Percentiles rank a stretch among this genome's conserved stretches.
Conservation (phyloP, 2,329 filamentous ascomycete genomes). For the Drechslera avenae region DNA sequence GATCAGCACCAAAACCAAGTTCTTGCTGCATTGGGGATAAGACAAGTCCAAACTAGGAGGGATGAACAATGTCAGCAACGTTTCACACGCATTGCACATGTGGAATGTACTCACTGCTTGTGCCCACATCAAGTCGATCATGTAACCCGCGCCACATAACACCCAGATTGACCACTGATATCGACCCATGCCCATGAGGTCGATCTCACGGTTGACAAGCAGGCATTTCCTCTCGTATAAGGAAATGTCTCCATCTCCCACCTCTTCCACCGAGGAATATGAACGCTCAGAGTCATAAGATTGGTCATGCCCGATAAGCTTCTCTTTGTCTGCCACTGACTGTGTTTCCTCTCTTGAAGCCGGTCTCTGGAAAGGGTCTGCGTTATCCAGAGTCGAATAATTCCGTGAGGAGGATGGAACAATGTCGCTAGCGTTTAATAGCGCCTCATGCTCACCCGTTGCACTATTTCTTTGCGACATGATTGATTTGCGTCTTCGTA, state of each 20-base stretch:
- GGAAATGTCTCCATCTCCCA: slow-evolving; percentile 21
- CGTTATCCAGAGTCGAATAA: slow-evolving; percentile 11
- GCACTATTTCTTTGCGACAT: slow-evolving; percentile 7
- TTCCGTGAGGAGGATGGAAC: slow-evolving; percentile 13
- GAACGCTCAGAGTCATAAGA: slow-evolving; percentile 4
- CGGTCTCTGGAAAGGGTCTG: background rate
- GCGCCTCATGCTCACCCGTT: slow-evolving; percentile 8
- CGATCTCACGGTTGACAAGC: slow-evolving; percentile 56
- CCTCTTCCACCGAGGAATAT: slow-evolving; percentile 9
- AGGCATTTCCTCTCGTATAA: slow-evolving; percentile 53
- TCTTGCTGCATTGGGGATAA: slow-evolving; percentile 62
- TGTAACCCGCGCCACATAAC: slow-evolving; percentile 61
- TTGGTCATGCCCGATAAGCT: background rate
- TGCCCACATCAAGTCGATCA: slow-evolving; percentile 63
- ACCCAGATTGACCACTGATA: slow-evolving; percentile 61
- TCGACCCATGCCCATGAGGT: slow-evolving; percentile 58
- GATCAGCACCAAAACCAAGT: slow-evolving; percentile 55
- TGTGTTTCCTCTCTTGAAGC: background rate
- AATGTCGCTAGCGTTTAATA: slow-evolving; percentile 2
- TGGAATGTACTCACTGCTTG: slow-evolving; percentile 48
- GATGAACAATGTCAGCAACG: too few relatives aligned
- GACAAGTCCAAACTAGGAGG: slow-evolving; percentile 55
- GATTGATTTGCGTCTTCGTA: background rate
- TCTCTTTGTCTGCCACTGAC: slow-evolving; percentile 3
- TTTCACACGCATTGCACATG: too few relatives aligned